These are phyloP conservation scores for Daedaleopsis nitida DNA, from an alignment of 768 basidiomycete genomes.

Conservation along the genomic window DNA sequence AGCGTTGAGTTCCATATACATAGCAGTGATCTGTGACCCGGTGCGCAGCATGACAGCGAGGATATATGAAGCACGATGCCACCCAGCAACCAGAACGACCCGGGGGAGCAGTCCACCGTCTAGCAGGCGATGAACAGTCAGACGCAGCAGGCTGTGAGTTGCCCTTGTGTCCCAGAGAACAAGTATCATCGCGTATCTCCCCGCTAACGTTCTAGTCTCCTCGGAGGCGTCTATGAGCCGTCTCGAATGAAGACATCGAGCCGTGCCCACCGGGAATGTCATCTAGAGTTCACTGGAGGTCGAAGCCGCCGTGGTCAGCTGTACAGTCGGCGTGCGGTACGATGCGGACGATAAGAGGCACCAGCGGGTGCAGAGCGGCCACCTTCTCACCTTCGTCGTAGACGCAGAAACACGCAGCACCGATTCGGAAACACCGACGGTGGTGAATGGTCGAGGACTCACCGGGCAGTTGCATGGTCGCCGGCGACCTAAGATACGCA, in stretches of 20 bases:
- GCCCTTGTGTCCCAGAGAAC: no score
- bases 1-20: no score
- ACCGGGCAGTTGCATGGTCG: background rate
- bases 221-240: background rate
- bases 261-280: background rate
- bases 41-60: no score
- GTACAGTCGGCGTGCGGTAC: background rate
- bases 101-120: no score
- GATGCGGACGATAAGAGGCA: background rate
- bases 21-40: no score
- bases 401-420: background rate
- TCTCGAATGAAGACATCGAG: background rate
- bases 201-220: no score
- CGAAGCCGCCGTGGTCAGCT: background rate
- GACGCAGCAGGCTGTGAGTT: no score
- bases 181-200: no score
- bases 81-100: no score
- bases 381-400: background rate
- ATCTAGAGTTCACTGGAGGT: background rate
- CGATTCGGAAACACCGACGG: background rate
- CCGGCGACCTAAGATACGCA: no score
- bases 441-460: background rate
- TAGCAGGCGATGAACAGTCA: no score
- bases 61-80: no score
- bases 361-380: background rate